These are phyloP conservation scores for Phytopythium kandeliae DNA, from an alignment of 352 stramenopile genomes.

Conservation along the genomic window DNA sequence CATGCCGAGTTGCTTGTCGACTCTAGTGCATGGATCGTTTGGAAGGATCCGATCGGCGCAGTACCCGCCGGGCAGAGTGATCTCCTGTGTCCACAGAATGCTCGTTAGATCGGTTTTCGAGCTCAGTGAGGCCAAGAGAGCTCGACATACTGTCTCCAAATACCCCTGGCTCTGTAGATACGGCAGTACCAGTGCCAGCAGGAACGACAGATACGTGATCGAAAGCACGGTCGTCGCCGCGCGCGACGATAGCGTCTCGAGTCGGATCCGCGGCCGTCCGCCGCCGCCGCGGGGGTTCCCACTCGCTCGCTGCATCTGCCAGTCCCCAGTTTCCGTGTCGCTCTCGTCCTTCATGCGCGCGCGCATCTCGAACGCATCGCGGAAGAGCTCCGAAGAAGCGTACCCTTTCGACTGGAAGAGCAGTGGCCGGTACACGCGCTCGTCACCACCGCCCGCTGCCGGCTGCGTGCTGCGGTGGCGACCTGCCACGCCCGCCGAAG, in stretches of 20 bases:
- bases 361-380: constrained; percentile 77
- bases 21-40: constrained; percentile 52
- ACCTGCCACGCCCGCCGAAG: not conserved
- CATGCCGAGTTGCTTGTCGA: constrained; percentile 44
- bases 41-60: constrained; percentile 20
- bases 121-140: not conserved
- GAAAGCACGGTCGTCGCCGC: constrained; percentile 67
- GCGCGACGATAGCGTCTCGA: constrained; percentile 75
- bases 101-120: not conserved
- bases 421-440: constrained; percentile 69
- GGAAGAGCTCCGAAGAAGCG: constrained; percentile 74
- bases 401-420: constrained; percentile 79
- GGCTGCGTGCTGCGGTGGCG: not conserved
- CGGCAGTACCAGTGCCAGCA: constrained; percentile 55
- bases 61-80: constrained; percentile 46
- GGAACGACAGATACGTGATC: constrained; percentile 75
- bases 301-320: constrained; percentile 3
- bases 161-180: constrained; percentile 79
- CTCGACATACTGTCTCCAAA: constrained; percentile 38
- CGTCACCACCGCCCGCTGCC: constrained; percentile 13
- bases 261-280: constrained; percentile 50
- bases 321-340: not conserved
- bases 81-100: constrained; percentile 20
- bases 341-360: constrained; percentile 27
- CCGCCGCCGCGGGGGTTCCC: not conserved